These are phyloP conservation scores for Sisymbrium irio DNA, from an alignment of 345 rosid genomes.

Conservation along the genomic window DNA sequence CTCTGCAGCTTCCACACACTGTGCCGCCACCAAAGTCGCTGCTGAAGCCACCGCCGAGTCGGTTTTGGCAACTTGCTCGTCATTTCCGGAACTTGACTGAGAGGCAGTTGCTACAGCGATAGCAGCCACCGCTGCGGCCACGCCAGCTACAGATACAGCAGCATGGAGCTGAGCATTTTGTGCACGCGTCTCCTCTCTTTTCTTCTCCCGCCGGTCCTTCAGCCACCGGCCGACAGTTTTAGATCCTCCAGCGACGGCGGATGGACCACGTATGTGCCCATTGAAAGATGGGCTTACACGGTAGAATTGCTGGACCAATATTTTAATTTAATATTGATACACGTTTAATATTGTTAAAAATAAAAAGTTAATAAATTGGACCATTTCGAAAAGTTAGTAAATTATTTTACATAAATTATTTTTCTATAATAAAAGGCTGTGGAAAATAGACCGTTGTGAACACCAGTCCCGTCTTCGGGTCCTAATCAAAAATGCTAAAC, in stretches of 20 bases:
- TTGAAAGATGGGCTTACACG: constrained; percentile 46
- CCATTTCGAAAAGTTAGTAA: not conserved
- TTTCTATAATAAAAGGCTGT: constrained; percentile 3
- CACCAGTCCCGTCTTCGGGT: constrained; percentile 16
- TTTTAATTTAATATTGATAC: not conserved
- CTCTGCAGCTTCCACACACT: constrained; percentile 84
- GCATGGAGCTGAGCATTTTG: constrained; percentile 87
- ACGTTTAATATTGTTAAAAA: not conserved
- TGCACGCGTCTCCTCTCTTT: constrained; percentile 72
- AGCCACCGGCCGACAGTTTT: constrained; percentile 85
- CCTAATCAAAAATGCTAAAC: constrained; percentile 19
- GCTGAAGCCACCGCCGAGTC: constrained; percentile 84
- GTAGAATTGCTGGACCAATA: constrained; percentile 51
- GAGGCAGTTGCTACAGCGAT: constrained; percentile 72
- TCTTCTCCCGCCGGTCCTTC: constrained; percentile 77
- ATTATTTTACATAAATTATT: not conserved
- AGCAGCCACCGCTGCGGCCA: constrained; percentile 79
- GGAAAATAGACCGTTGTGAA: constrained; percentile 12
- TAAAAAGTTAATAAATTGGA: not conserved
- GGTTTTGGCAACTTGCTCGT: constrained; percentile 66
- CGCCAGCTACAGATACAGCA: constrained; percentile 71
- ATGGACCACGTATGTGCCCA: constrained; percentile 27
- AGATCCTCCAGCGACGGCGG: constrained; percentile 38
- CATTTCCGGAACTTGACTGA: constrained; percentile 57
- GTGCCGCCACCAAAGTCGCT: constrained; percentile 71